phyloP scores from a whole-genome alignment of 192 early-diverging fungal species.

The Coemansia sp. region DNA sequence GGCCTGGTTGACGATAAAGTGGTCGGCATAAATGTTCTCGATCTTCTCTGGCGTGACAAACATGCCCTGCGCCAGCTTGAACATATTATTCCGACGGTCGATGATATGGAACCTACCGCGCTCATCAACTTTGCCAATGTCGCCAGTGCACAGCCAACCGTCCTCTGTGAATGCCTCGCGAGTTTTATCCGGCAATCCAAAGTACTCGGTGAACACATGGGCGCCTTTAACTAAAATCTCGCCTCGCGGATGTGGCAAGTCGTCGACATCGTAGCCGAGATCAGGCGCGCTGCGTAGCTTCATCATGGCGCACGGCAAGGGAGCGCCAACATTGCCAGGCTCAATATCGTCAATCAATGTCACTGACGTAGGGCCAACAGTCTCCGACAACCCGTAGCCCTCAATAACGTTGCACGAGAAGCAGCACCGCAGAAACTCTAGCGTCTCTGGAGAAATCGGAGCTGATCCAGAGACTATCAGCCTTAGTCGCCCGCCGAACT shows the following conservation, averaged over 20 bases:
- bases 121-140: slow-evolving; percentile 75
- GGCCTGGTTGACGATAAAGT: slow-evolving; percentile 69
- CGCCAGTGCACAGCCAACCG: slow-evolving; percentile 87
- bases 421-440: slow-evolving; percentile 85
- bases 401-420: slow-evolving; percentile 82
- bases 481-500: slow-evolving; percentile 79
- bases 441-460: slow-evolving; percentile 81
- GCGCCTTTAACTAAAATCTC: slow-evolving; percentile 86
- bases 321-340: slow-evolving; percentile 78
- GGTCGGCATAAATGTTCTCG: slow-evolving; percentile 66
- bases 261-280: slow-evolving; percentile 78
- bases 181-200: slow-evolving; percentile 76
- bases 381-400: slow-evolving; percentile 93
- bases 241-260: slow-evolving; percentile 82
- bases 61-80: slow-evolving; percentile 81
- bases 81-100: slow-evolving; percentile 84
- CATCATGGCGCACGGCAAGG: slow-evolving; percentile 70
- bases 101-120: slow-evolving; percentile 75
- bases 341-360: slow-evolving; percentile 63
- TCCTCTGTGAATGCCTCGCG: slow-evolving; percentile 74
- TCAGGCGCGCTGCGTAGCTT: slow-evolving; percentile 91
- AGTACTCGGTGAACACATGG: slow-evolving; percentile 77
- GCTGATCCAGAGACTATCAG: slow-evolving; percentile 86
- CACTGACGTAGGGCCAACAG: slow-evolving; percentile 60
- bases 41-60: slow-evolving; percentile 86